Percentiles rank a stretch among this genome's conserved stretches.
Evolutionary conservation across 768 basidiomycete species (phyloP).

Genomic region (Amanita phalloides): DNA sequence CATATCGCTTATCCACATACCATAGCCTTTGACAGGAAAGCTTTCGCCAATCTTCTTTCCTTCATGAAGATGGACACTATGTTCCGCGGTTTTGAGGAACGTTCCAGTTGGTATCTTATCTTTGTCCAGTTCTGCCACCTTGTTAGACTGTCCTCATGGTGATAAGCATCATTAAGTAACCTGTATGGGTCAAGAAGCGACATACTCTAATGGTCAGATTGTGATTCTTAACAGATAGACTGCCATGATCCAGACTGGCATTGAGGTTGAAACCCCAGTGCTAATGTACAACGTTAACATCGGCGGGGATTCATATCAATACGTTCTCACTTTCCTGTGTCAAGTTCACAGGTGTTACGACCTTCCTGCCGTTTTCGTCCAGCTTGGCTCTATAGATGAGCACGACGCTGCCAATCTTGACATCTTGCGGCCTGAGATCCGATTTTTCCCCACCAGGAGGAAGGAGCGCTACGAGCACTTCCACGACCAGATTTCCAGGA

Average conservation of each 20-base stretch:
- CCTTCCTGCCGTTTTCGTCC: slow-evolving; percentile 28
- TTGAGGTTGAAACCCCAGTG: slow-evolving; percentile 82
- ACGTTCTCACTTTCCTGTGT: slow-evolving; percentile 43
- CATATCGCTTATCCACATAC: slow-evolving; percentile 18
- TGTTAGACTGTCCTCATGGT: slow-evolving; percentile 31
- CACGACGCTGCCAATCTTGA: slow-evolving; percentile 39
- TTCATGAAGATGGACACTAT: slow-evolving; percentile 38
- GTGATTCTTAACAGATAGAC: slow-evolving; percentile 41
- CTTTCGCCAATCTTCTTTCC: slow-evolving; percentile 43
- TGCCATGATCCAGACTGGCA: slow-evolving; percentile 41
- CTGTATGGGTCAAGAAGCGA: neutral
- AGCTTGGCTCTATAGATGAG: slow-evolving; percentile 64
- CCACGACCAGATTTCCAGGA: slow-evolving; percentile 49
- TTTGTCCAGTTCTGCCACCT: slow-evolving; percentile 39
- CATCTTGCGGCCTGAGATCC: slow-evolving; percentile 20
- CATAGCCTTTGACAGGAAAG: slow-evolving; percentile 52
- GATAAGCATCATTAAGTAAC: slow-evolving; percentile 1
- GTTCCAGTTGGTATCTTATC: slow-evolving; percentile 42
- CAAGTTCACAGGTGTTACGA: slow-evolving; percentile 63
- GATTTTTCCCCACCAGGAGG: slow-evolving; percentile 21
- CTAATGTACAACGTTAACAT: slow-evolving; percentile 20
- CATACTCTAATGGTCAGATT: slow-evolving; percentile 29
- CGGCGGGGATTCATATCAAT: slow-evolving; percentile 1
- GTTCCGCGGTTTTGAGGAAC: slow-evolving; percentile 34
- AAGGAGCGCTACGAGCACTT: slow-evolving; percentile 44